Base-by-base conservation (phyloP, 2,329 filamentous ascomycete species). In the Hypoxylon sp. region DNA sequence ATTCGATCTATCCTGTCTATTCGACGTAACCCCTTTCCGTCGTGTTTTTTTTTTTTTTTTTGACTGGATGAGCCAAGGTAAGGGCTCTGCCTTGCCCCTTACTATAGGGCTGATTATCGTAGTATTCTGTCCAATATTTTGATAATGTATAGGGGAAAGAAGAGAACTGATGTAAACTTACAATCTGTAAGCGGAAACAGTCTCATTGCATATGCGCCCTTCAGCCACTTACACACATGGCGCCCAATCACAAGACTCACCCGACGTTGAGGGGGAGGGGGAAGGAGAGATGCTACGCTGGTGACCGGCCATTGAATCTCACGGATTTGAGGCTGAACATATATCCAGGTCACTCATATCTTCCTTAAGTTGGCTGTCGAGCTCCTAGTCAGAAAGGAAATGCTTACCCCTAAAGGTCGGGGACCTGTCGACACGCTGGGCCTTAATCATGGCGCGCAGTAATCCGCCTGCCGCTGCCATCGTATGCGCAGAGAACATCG, bases 401-500 rank as follows among this genome's bases (percentile, higher is more conserved):
- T 35, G 27, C 13, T 15, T 10, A 18, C 13, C 15, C 4, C 18
- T 29, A 11, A 13, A 33, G n/a, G 45, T 26, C 8, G 26, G 43
- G 15, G 37, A 21, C 15, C 13, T 26, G 15, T 13, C 5, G 3
- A 26, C 18, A 24, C 40, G 42, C n/a, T 3, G 11, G n/a, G 35
- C 17, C 11, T 18, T n/a, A 8, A 40, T 8, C 42, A 63, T 63
- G 54, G 35, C 48, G 26, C 24, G 21, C 15, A 42, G 21, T 29
- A 27, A 23, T 7, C 24, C 23, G 21, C 33, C 18, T 40, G 24
- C 29, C 17, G 27, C 43, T 53, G 64, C 60, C 45, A 54, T 64
- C 10, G 17, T 41, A 23, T 70, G 66, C 47, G 64, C 69, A 2
- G 69, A 72, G 45, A 69, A 57, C 7, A 67, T 72, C 37, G 69